Conservation (phyloP, 2,329 filamentous ascomycete species). For the Sporothrix sp. region DNA sequence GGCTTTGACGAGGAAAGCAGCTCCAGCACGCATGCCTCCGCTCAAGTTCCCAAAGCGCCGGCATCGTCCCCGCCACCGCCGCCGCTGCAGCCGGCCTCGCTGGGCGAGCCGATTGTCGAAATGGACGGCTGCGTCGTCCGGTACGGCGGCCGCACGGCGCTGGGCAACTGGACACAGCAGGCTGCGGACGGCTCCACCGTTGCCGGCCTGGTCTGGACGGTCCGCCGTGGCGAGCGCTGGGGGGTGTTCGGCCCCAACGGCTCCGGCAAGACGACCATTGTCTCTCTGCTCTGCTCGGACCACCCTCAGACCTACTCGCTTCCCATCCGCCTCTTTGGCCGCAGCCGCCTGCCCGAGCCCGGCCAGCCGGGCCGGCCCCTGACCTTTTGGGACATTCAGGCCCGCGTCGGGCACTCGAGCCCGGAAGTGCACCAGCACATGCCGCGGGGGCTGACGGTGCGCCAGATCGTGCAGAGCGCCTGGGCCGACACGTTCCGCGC, state of each 20-base stretch:
- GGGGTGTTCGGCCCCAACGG: slow-evolving; percentile 90
- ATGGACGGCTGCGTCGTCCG: slow-evolving; percentile 77
- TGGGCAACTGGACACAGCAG: slow-evolving; percentile 72
- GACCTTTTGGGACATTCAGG: slow-evolving; percentile 87
- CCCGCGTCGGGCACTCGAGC: slow-evolving; percentile 82
- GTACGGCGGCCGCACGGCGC: slow-evolving; percentile 66
- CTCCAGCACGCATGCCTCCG: not conserved
- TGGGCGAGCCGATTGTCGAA: slow-evolving; percentile 65
- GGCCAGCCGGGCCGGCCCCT: slow-evolving; percentile 50
- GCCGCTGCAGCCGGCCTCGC: not conserved
- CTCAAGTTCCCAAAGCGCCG: slow-evolving; percentile 4
- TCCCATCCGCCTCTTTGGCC: slow-evolving; percentile 78
- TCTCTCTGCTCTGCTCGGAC: slow-evolving; percentile 88
- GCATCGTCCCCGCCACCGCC: slow-evolving; percentile 11
- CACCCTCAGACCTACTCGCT: slow-evolving; percentile 90
- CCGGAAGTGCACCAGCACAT: slow-evolving; percentile 93
- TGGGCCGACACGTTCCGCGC: slow-evolving; percentile 83
- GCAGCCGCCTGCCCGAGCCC: slow-evolving; percentile 62
- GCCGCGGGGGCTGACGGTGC: slow-evolving; percentile 63
- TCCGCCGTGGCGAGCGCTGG: slow-evolving; percentile 77
- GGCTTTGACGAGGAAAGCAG: slow-evolving; percentile 26
- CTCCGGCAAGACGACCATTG: slow-evolving; percentile 89
- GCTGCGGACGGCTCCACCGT: slow-evolving; percentile 38
- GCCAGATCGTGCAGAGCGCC: slow-evolving; percentile 70
- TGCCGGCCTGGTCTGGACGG: slow-evolving; percentile 69